A percentile compares a stretch with the other conserved stretches of the same genome.
These are phyloP conservation scores for Colletotrichum limetticola DNA, from an alignment of 2,329 filamentous ascomycete species.

Conservation along the genomic window DNA sequence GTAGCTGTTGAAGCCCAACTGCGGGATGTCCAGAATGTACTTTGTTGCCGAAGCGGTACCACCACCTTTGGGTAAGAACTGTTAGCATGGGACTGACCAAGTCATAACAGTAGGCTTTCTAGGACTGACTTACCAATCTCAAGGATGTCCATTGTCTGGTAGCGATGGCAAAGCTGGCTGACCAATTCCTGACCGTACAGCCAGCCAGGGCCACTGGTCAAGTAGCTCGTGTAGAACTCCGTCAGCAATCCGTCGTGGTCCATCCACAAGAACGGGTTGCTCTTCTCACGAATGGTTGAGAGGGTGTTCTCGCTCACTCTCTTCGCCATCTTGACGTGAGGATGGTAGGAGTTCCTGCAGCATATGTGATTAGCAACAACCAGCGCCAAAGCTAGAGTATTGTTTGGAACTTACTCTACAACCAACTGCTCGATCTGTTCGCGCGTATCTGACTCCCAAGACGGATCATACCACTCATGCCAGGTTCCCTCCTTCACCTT, in stretches of 20 bases:
- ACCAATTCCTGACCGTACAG: background rate
- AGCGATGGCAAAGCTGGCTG: background rate
- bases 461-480: background rate
- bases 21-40: background rate
- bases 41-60: conserved; percentile 18
- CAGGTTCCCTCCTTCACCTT: background rate
- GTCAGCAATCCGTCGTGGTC: conserved; percentile 12
- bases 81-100: too few relatives aligned
- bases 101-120: too few relatives aligned
- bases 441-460: background rate
- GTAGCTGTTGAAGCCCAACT: conserved; percentile 35
- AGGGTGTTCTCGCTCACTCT: conserved; percentile 3
- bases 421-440: background rate
- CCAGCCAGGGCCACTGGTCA: conserved; percentile 15
- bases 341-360: background rate
- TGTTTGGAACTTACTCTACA: background rate
- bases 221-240: conserved; percentile 19
- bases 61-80: background rate
- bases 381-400: too few relatives aligned
- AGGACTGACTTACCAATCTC: conserved; percentile 38
- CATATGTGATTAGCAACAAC: background rate
- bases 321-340: background rate
- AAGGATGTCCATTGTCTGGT: conserved; percentile 38
- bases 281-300: conserved; percentile 10
- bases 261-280: conserved; percentile 20